These are phyloP conservation scores for Hypoxylon sp. DNA, from an alignment of 2,329 filamentous ascomycete species.

Conservation along the genomic window DNA sequence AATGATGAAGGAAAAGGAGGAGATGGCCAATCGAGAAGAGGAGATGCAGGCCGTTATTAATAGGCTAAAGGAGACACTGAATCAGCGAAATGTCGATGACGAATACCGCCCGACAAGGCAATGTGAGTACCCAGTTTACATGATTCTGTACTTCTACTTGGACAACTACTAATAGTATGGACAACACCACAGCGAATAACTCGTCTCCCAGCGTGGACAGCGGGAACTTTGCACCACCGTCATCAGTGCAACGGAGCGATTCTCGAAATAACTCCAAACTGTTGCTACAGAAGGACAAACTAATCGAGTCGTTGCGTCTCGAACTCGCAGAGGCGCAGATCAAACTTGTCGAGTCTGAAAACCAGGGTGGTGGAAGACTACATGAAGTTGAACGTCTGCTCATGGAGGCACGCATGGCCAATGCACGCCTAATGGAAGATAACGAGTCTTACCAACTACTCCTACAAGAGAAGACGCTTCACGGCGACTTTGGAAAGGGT, in stretches of 20 bases:
- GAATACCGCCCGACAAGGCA: constrained; percentile 66
- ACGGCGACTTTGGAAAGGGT: constrained; percentile 86
- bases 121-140: constrained; percentile 53
- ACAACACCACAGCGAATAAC: constrained; percentile 55
- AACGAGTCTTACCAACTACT: constrained; percentile 98
- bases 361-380: constrained; percentile 85
- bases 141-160: not conserved
- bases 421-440: constrained; percentile 95
- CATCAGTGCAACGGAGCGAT: constrained; percentile 84
- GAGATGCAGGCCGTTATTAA: constrained; percentile 92
- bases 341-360: constrained; percentile 93
- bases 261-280: constrained; percentile 90
- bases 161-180: constrained; percentile 31
- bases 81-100: constrained; percentile 70
- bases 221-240: constrained; percentile 85
- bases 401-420: constrained; percentile 93
- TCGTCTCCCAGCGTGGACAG: constrained; percentile 75
- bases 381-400: constrained; percentile 91
- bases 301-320: constrained; percentile 90
- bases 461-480: constrained; percentile 92
- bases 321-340: constrained; percentile 96
- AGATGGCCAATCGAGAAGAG: constrained; percentile 83
- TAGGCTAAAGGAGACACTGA: constrained; percentile 86
- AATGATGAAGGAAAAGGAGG: constrained; percentile 91
- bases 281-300: constrained; percentile 92